These are phyloP conservation scores for Rhytidhysteron rufulum DNA, from an alignment of 2,329 filamentous ascomycete genomes.

Conservation along the genomic window DNA sequence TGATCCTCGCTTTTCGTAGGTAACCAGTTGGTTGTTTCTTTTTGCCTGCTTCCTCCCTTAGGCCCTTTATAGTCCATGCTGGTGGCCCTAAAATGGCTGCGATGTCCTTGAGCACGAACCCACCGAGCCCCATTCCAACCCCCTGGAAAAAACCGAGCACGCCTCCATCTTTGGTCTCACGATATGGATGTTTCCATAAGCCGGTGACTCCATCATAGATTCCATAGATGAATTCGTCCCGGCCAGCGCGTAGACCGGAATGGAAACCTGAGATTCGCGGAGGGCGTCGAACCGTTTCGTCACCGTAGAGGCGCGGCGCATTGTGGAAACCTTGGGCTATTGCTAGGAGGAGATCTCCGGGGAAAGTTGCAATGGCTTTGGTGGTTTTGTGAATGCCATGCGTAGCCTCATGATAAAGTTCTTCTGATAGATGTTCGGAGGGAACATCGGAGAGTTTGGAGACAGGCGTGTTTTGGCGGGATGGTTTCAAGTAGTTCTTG, in stretches of 20 bases:
- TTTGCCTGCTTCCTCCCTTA: conserved; percentile 58
- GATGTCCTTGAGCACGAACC: conserved; percentile 62
- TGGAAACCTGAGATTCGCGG: conserved; percentile 61
- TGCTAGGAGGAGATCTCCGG: conserved; percentile 59
- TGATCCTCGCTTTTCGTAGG: conserved; percentile 56
- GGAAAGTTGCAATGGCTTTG: conserved; percentile 52
- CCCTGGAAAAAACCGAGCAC: conserved; percentile 51
- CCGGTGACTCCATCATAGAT: conserved; percentile 64
- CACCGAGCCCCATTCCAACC: conserved; percentile 60
- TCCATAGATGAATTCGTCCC: conserved; percentile 60
- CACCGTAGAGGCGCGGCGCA: conserved; percentile 65
- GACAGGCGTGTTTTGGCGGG: too few species aligned
- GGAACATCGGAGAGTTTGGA: conserved; percentile 23
- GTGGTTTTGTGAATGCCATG: conserved; percentile 51
- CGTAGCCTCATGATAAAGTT: conserved; percentile 47
- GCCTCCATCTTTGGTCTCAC: conserved; percentile 55
- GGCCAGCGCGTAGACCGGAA: conserved; percentile 58
- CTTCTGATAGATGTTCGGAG: conserved; percentile 27
- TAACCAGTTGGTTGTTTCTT: conserved; percentile 51
- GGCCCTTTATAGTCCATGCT: conserved; percentile 62
- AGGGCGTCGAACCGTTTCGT: conserved; percentile 63
- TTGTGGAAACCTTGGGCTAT: conserved; percentile 69
- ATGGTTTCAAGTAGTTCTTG: too few species aligned
- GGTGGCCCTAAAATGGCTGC: conserved; percentile 58
- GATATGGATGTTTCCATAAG: conserved; percentile 56